Evolutionary conservation across 768 basidiomycete genomes (phyloP), one percentile per base, ranked within the genome.

Genomic region (Phaeolepiota aurea): DNA sequence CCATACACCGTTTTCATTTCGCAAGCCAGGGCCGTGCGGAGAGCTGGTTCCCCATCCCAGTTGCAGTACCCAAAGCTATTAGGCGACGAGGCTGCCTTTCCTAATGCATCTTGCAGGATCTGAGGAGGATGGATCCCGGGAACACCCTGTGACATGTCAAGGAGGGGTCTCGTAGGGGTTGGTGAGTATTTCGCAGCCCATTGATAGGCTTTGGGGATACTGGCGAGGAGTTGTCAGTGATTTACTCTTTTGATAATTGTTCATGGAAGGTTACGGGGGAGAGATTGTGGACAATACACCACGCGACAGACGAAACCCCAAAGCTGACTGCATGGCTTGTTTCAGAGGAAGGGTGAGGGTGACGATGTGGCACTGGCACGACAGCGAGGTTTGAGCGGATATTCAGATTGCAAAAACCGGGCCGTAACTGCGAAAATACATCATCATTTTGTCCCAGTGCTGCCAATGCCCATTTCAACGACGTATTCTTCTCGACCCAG

Each of bases 141-240:
- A 0, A 79, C 77, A 30, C 88, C 82, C 57, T 88, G 85, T 1
- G 81, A 79, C 66, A 87, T 77, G 49, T 68, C 81, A 54, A 88
- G 66, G 2, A 87, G 59, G 0, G 76, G 77, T 5, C 66, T 63
- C 16, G 44, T 51, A 0, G 63, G 52, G 0, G 69, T 67, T 0
- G 68, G 51, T 3, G 47, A 48, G 54, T 76, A 80, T 10, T 57
- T 49, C 15, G 52, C 47, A 0, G 65, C 72, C 81, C 80, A 83
- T 62, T 65, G 61, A 40, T 76, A 71, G 12, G 77, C 79, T 22
- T 63, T 63, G 1, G 78, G 71, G 35, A 82, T 78, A 11, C 79
- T 79, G 50, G 5, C 30, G 14, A 22, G 18, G 38, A 4, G 22
- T 31, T 32, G 18, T 11, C 32, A 33, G 34, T 20, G 30, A 34